Evolutionary conservation across 306 rosid genomes (phyloP).

Genomic region (Prinsepia uniflora): DNA sequence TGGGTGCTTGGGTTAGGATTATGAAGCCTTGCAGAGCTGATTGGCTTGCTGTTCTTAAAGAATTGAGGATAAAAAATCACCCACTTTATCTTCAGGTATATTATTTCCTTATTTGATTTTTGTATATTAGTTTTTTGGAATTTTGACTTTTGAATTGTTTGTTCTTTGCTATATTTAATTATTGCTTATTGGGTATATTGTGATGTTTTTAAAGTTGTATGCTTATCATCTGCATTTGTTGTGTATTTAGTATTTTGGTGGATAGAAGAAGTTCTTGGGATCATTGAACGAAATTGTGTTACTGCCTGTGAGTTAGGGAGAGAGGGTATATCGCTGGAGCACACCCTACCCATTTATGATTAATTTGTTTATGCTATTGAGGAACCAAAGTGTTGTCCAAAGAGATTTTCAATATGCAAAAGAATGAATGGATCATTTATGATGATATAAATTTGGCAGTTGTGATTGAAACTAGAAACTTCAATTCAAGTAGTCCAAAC

Average conservation of each 20-base stretch:
- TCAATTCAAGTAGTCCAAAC: not conserved
- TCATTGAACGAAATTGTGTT: not conserved
- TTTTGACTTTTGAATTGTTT: too few relatives aligned
- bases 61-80: constrained; percentile 50
- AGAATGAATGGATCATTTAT: not conserved
- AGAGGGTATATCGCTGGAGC: not conserved
- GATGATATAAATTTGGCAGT: not conserved
- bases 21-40: constrained; percentile 86
- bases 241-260: not conserved
- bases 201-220: not conserved
- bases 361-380: not conserved
- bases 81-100: constrained; percentile 68
- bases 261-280: not conserved
- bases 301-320: not conserved
- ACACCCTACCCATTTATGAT: not conserved
- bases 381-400: not conserved
- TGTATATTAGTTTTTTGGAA: not conserved
- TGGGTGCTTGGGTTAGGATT: constrained; percentile 62
- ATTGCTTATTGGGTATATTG: too few relatives aligned
- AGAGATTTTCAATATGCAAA: not conserved
- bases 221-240: constrained; percentile 6
- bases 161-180: too few relatives aligned
- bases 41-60: constrained; percentile 80
- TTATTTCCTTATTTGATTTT: constrained; percentile 3
- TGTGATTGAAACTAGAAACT: not conserved